Percentiles rank a stretch among this genome's conserved stretches.
These are phyloP conservation scores for Colletotrichum sublineola DNA, from an alignment of 2,329 filamentous ascomycete genomes.

Conservation along the genomic window DNA sequence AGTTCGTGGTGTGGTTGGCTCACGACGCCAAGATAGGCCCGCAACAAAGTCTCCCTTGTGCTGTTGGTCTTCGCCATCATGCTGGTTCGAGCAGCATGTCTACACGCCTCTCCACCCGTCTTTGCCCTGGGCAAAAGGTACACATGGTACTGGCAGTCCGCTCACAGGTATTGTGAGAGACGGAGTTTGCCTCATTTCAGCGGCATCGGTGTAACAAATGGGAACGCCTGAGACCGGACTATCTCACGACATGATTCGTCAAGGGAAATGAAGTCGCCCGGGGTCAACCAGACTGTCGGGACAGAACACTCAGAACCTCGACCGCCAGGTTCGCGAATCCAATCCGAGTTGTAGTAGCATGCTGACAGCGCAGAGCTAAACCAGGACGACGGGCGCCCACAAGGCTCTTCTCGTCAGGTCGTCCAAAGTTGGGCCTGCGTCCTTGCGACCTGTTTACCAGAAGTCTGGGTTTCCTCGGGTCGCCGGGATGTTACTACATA, in stretches of 20 bases:
- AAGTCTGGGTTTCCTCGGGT: constrained; percentile 5
- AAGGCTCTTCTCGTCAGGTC: background rate
- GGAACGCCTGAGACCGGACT: background rate
- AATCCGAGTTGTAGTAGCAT: background rate
- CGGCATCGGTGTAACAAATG: background rate
- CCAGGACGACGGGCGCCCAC: background rate
- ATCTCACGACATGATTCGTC: constrained; percentile 12
- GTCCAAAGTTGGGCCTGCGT: background rate
- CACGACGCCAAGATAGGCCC: background rate
- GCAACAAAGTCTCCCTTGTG: no score
- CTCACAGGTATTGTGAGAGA: background rate
- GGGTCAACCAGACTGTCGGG: constrained; percentile 19
- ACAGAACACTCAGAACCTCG: background rate
- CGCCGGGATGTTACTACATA: constrained; percentile 1
- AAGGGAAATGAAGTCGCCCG: constrained; percentile 11
- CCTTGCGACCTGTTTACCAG: background rate
- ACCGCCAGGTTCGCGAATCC: background rate
- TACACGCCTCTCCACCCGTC: background rate
- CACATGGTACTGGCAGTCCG: background rate
- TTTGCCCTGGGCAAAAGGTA: background rate
- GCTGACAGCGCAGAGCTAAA: background rate
- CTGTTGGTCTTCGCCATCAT: background rate
- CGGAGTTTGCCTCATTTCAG: background rate
- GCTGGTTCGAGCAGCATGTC: background rate
- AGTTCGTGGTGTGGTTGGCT: background rate